Percentiles rank a stretch among this genome's conserved stretches.
These are phyloP conservation scores for Nicotiana noctiflora DNA, from an alignment of 257 asterid species.

Conservation along the genomic window DNA sequence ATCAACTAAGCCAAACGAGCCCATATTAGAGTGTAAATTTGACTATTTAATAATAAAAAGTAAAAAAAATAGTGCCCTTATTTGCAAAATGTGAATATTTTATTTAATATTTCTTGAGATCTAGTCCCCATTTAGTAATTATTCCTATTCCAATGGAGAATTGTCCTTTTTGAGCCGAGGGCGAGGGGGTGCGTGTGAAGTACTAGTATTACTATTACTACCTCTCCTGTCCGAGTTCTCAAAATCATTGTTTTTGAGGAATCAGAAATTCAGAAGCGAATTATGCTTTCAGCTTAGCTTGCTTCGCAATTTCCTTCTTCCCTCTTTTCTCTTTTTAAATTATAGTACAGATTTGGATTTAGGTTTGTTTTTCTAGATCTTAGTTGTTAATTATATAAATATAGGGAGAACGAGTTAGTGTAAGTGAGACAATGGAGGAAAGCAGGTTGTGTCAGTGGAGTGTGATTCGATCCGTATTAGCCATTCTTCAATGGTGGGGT, in stretches of 20 bases:
- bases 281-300: slow-evolving; percentile 2
- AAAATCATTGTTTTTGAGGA: background rate
- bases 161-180: background rate
- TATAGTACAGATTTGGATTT: background rate
- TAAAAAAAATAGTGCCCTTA: background rate
- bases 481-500: slow-evolving; percentile 46
- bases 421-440: slow-evolving; percentile 22
- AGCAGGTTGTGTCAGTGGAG: slow-evolving; percentile 29
- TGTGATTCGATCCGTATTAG: slow-evolving; percentile 28
- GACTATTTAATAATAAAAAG: too few relatives aligned
- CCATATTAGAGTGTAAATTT: too few relatives aligned
- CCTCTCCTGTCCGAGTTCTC: slow-evolving; percentile 4
- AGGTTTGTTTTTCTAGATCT: background rate
- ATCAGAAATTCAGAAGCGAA: background rate
- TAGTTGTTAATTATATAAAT: background rate
- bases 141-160: background rate
- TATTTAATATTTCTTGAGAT: background rate
- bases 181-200: background rate
- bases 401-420: background rate
- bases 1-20: too few relatives aligned
- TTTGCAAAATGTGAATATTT: background rate
- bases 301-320: background rate
- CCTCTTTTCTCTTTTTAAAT: background rate
- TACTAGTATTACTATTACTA: background rate
- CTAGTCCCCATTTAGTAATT: background rate